Evolutionary conservation across 1,284 basidiomycete genomes (phyloP), one percentile per base, ranked within the genome.

Genomic region (Earliella scabrosa): DNA sequence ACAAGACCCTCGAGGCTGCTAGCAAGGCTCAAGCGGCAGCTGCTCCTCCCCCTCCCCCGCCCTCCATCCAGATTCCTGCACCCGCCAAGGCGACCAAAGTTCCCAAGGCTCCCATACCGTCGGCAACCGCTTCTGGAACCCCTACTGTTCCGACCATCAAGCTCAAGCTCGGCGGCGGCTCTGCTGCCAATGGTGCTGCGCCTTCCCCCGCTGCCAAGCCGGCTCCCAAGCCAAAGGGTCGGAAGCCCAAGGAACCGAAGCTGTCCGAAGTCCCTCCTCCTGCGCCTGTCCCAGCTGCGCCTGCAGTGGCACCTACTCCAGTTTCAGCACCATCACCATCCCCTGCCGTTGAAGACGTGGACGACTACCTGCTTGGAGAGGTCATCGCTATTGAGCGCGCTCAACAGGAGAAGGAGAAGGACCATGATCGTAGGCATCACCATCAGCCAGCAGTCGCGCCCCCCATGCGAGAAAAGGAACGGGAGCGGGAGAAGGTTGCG

Each of bases 301-400:
- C 29, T 31, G 13, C 13, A 7, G 29, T 6, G 29, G 7, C 29
- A n/a, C 54, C 51, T 13, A 39, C 45, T 1, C 35, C 47, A 6
- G 38, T 45, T 3, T 38, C 50, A 16, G 39, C 54, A 13, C 49
- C 50, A 27, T 35, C 45, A 29, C 41, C 23, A 24, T 26, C 21
- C 2, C 43, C 52, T 32, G 23, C 44, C 0, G 52, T 54, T 32
- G 60, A 59, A 24, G 60, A 56, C 65, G 81, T 88, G 41, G 88
- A 90, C 61, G 89, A 91, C 59, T 90, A 92, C 66, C 76, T 92
- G 40, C 75, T 91, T 3, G 88, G 91, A 67, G 90, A 92, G 67
- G 88, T 92, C 31, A 82, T 92, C 50, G 90, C 89, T 8, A 88
- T 92, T 43, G 90, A 92, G 70, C 78, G 82, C 54, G 85, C 87